Percentiles rank a stretch among this genome's conserved stretches.
Conservation (phyloP, 768 basidiomycete species). For the Tricholoma sp. region DNA sequence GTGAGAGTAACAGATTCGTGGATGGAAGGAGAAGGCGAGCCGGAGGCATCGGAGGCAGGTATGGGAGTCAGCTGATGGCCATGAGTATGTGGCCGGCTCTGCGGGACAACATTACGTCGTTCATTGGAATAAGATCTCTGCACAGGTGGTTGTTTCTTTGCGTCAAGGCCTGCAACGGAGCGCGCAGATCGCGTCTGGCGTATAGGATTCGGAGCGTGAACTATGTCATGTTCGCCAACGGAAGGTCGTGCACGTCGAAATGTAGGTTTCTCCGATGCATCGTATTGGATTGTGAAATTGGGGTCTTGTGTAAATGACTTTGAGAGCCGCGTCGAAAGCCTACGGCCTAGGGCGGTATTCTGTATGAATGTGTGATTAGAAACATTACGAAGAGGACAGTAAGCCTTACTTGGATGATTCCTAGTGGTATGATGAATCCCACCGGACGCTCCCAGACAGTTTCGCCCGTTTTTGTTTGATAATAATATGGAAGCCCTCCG, state of each 20-base stretch:
- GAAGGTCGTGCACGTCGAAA: conserved; percentile 34
- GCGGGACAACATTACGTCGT: conserved; percentile 16
- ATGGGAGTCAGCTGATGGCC: conserved; percentile 54
- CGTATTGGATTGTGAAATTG: conserved; percentile 2
- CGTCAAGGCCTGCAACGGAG: conserved; percentile 14
- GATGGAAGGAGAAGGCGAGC: conserved; percentile 46
- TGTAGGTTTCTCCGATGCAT: conserved; percentile 10
- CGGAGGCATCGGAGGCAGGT: conserved; percentile 63
- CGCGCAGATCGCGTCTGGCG: conserved; percentile 28
- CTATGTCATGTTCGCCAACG: conserved; percentile 26
- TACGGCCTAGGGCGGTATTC: conserved; percentile 71
- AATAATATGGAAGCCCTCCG: conserved; percentile 86
- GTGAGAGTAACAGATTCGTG: conserved; percentile 34
- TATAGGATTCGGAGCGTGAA: conserved; percentile 12
- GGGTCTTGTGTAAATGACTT: conserved; percentile 23
- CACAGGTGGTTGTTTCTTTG: conserved; percentile 13
- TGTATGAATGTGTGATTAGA: conserved; percentile 19
- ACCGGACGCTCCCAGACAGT: conserved; percentile 91
- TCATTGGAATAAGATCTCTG: conserved; percentile 28
- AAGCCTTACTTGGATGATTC: conserved; percentile 69
- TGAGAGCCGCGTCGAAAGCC: conserved; percentile 51
- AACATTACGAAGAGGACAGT: conserved; percentile 3
- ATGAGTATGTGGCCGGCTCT: conserved; percentile 25
- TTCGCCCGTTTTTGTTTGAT: conserved; percentile 87
- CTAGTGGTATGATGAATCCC: conserved; percentile 88